Percentiles rank a stretch among this genome's conserved stretches.
phyloP scores from a whole-genome alignment of 78 protist species.

The Protostelium mycophagum region DNA sequence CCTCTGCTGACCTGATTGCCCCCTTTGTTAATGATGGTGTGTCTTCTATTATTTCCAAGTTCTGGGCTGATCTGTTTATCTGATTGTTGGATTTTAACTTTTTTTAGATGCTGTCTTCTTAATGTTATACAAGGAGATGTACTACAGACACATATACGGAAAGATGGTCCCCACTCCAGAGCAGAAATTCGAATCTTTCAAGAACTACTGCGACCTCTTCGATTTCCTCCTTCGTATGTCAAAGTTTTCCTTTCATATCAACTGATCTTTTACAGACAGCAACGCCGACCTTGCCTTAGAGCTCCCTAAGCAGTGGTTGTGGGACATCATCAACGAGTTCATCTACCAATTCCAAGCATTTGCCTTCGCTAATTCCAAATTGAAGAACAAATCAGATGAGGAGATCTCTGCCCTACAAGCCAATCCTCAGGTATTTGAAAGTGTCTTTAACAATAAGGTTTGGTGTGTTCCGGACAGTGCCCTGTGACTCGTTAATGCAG shows the following conservation, averaged over 20 bases:
- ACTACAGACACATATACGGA: slow-evolving; percentile 87
- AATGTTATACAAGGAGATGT: slow-evolving; percentile 81
- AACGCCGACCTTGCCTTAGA: slow-evolving; percentile 49
- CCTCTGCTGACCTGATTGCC: neutral
- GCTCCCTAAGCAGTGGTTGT: slow-evolving; percentile 87
- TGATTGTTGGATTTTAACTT: neutral
- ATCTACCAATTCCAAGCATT: slow-evolving; percentile 87
- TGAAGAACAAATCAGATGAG: slow-evolving; percentile 37
- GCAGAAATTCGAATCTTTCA: slow-evolving; percentile 67
- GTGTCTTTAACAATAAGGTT: too few relatives aligned
- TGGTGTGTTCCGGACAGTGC: too few relatives aligned
- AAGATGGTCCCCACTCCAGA: slow-evolving; percentile 49
- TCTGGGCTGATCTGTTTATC: too few relatives aligned
- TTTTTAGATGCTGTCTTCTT: slow-evolving; percentile 58
- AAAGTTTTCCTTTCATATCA: neutral
- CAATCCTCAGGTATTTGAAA: slow-evolving; percentile 22
- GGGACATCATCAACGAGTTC: slow-evolving; percentile 93
- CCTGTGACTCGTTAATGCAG: too few relatives aligned
- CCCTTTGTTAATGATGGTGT: neutral
- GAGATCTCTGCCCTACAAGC: slow-evolving; percentile 33
- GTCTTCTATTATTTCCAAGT: too few relatives aligned
- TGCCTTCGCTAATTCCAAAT: slow-evolving; percentile 52
- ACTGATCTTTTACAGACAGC: slow-evolving; percentile 8
- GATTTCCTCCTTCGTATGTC: slow-evolving; percentile 41
- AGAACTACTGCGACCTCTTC: slow-evolving; percentile 78